These are phyloP conservation scores for Tieghemostelium lacteum DNA, from an alignment of 78 protist genomes.

Conservation along the genomic window DNA sequence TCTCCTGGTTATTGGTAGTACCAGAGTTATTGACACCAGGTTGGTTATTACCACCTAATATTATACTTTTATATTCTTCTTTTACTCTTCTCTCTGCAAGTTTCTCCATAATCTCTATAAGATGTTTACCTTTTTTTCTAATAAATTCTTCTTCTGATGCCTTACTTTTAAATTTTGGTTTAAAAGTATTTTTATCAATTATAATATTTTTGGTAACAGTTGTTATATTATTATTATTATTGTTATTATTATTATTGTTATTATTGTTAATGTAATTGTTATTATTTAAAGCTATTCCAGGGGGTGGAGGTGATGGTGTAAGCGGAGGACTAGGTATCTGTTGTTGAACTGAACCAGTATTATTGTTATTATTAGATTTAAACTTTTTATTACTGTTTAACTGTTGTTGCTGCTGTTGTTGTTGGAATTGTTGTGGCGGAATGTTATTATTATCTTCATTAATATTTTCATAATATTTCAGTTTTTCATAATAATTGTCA, in stretches of 20 bases:
- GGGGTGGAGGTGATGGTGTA: background rate
- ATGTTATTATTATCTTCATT: background rate
- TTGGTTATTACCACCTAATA: too few species aligned
- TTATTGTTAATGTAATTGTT: background rate
- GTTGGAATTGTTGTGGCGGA: too few species aligned
- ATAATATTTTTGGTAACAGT: background rate
- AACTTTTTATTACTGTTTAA: too few species aligned
- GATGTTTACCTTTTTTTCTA: constrained; percentile 46
- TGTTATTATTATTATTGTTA: background rate
- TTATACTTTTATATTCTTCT: background rate
- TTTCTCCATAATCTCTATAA: constrained; percentile 78
- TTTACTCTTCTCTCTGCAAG: constrained; percentile 56
- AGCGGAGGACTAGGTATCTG: background rate
- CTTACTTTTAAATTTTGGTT: background rate
- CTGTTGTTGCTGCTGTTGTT: too few species aligned
- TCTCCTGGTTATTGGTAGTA: too few species aligned
- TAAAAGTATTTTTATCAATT: background rate
- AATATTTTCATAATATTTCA: constrained; percentile 18
- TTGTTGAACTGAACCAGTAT: background rate
- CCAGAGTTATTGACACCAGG: too few species aligned
- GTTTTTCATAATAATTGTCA: constrained; percentile 73
- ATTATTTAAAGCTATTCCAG: background rate
- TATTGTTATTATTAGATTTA: too few species aligned
- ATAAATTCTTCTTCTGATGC: constrained; percentile 41
- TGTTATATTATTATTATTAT: constrained; percentile 1